Conservation (phyloP, 2,329 filamentous ascomycete species). For the Talaromyces sp. region DNA sequence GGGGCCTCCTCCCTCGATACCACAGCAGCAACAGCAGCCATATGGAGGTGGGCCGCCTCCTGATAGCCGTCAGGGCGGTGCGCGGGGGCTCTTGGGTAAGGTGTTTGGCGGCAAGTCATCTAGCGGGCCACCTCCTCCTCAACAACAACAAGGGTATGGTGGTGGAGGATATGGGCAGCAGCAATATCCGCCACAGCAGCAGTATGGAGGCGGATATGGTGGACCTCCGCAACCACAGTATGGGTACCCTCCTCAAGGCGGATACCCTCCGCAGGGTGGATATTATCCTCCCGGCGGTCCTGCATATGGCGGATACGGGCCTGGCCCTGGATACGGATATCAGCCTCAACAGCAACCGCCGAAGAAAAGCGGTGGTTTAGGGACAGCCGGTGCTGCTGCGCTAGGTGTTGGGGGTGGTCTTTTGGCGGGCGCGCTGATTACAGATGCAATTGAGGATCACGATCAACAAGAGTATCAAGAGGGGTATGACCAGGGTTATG, state of each 20-base stretch:
- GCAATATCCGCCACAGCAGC: conserved; percentile 4
- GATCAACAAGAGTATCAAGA: conserved; percentile 50
- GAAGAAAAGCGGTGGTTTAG: conserved; percentile 47
- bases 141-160: neutral
- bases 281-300: conserved; percentile 23
- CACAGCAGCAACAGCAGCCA: neutral
- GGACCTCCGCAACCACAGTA: conserved; percentile 4
- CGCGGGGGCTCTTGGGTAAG: conserved; percentile 13
- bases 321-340: conserved; percentile 30
- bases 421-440: conserved; percentile 69
- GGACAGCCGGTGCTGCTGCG: conserved; percentile 67
- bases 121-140: neutral
- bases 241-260: conserved; percentile 3
- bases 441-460: conserved; percentile 61
- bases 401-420: conserved; percentile 77
- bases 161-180: neutral
- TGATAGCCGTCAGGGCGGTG: neutral
- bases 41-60: neutral
- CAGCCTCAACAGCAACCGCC: conserved; percentile 24
- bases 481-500: conserved; percentile 22
- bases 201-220: neutral
- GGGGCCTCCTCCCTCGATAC: conserved; percentile 8
- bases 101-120: conserved; percentile 9
- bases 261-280: conserved; percentile 14
- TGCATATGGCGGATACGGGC: neutral